These are phyloP conservation scores for Tetrastigma voinierianum DNA, from an alignment of 164 flowering plant genomes.

Conservation along the genomic window DNA sequence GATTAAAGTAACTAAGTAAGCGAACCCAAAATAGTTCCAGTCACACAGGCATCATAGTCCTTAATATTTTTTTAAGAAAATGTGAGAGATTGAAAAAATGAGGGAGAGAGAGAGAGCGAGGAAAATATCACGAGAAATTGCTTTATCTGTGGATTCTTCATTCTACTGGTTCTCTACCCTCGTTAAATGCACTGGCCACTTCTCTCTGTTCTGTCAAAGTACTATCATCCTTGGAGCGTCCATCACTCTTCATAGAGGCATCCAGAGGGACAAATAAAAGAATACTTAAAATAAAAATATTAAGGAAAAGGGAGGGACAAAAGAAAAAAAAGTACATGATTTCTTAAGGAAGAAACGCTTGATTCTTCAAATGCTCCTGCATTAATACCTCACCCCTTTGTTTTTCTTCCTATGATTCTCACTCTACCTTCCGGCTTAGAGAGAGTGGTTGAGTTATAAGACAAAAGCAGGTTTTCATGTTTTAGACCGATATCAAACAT, in stretches of 20 bases:
- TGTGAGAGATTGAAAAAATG: too few species aligned
- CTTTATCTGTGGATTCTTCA: too few species aligned
- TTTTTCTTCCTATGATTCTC: not conserved
- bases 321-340: slow-evolving; percentile 11
- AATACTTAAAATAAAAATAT: too few species aligned
- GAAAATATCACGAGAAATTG: too few species aligned
- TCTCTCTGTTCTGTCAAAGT: too few species aligned
- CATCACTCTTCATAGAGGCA: not conserved
- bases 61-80: too few species aligned
- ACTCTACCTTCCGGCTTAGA: not conserved
- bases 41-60: too few species aligned
- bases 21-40: too few species aligned
- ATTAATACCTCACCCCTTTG: not conserved
- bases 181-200: not conserved
- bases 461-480: not conserved
- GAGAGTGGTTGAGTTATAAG: not conserved
- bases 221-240: not conserved
- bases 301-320: not conserved
- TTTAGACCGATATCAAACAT: not conserved
- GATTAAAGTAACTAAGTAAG: too few species aligned
- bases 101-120: too few species aligned
- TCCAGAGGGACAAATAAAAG: too few species aligned
- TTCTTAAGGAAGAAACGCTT: slow-evolving; percentile 20
- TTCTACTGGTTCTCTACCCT: too few species aligned
- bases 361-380: slow-evolving; percentile 16